A percentile compares a stretch with the other conserved stretches of the same genome.
phyloP scores from a whole-genome alignment of 495 filamentous ascomycete genomes.

The Hyaloscypha hepaticicola region DNA sequence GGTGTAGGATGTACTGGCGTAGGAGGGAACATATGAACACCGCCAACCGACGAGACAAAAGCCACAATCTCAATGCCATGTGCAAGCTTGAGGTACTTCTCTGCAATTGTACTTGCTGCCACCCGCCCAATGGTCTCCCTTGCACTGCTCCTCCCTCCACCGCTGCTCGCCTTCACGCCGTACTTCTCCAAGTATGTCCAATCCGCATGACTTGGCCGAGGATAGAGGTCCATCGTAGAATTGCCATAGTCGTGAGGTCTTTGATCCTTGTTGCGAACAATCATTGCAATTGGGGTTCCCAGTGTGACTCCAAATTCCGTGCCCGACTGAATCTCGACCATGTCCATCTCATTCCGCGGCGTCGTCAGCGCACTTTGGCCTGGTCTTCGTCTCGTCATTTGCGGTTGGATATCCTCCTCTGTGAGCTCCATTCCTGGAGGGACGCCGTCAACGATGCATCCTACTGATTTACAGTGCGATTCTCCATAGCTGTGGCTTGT shows the following conservation, averaged over 20 bases:
- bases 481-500: slow-evolving; percentile 69
- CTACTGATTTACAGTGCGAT: slow-evolving; percentile 87
- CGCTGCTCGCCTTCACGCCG: slow-evolving; percentile 89
- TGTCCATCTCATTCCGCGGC: slow-evolving; percentile 89
- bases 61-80: slow-evolving; percentile 89
- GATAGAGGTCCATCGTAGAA: slow-evolving; percentile 89
- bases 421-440: slow-evolving; percentile 88
- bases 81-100: slow-evolving; percentile 82
- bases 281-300: slow-evolving; percentile 86
- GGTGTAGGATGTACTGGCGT: slow-evolving; percentile 69
- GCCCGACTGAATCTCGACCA: slow-evolving; percentile 89
- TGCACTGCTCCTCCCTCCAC: slow-evolving; percentile 88
- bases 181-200: slow-evolving; percentile 98
- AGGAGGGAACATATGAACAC: slow-evolving; percentile 79
- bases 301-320: slow-evolving; percentile 91
- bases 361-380: slow-evolving; percentile 91
- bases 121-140: slow-evolving; percentile 94
- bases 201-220: slow-evolving; percentile 90
- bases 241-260: slow-evolving; percentile 90
- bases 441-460: slow-evolving; percentile 83
- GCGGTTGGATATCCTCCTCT: slow-evolving; percentile 89
- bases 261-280: slow-evolving; percentile 91
- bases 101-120: slow-evolving; percentile 90
- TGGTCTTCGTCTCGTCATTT: slow-evolving; percentile 87
- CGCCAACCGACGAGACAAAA: slow-evolving; percentile 84